Conservation (phyloP, 2,329 filamentous ascomycete species). For the Penicillium sp. region DNA sequence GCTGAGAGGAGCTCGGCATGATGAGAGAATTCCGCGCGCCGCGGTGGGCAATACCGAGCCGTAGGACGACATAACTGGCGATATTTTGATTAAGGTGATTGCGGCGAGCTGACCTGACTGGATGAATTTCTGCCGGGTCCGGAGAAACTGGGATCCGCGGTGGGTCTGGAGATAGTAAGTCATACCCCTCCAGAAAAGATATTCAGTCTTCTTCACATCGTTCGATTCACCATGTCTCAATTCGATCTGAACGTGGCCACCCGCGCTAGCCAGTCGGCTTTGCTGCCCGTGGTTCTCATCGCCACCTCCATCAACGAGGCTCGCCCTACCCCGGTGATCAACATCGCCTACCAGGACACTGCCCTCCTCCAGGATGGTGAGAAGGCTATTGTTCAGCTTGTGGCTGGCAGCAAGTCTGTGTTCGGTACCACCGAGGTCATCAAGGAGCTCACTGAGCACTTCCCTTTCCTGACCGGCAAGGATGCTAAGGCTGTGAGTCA, state of each 20-base stretch:
- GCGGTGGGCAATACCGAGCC: constrained; percentile 35
- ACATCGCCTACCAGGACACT: constrained; percentile 42
- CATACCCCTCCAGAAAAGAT: constrained; percentile 28
- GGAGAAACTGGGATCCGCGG: constrained; percentile 36
- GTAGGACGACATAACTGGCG: constrained; percentile 38
- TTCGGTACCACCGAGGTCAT: constrained; percentile 35
- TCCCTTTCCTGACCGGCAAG: constrained; percentile 41
- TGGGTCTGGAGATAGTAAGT: constrained; percentile 22
- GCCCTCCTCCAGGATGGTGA: constrained; percentile 36
- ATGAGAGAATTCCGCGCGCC: constrained; percentile 36
- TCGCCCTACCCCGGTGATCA: constrained; percentile 36
- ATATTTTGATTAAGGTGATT: constrained; percentile 14
- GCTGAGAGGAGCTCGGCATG: constrained; percentile 34
- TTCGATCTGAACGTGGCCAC: constrained; percentile 41
- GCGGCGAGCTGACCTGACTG: constrained; percentile 6
- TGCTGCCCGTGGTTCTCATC: constrained; percentile 45
- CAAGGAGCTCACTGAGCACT: constrained; percentile 35
- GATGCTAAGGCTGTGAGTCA: constrained; percentile 37
- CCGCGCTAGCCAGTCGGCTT: constrained; percentile 42
- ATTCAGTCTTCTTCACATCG: constrained; percentile 2
- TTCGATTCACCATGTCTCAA: constrained; percentile 33
- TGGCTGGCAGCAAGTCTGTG: constrained; percentile 29
- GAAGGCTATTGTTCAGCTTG: constrained; percentile 38
- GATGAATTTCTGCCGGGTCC: constrained; percentile 35
- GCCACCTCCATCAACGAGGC: constrained; percentile 44